phyloP scores from a whole-genome alignment of 306 rosid species.

The barrel medic (Medicago truncatula) region MtrunA17r5.0-ANR NC_053045.1:37525001-37525500 shows the following conservation, averaged over 20 bases:
- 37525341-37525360: neutral
- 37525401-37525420: neutral
- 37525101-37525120: slow-evolving; percentile 56
- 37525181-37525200: neutral
- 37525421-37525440: too few species aligned
- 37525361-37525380: slow-evolving; percentile 10
- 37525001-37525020: neutral
- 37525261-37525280: slow-evolving; percentile 13
- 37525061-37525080: slow-evolving; percentile 68
- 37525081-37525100: slow-evolving; percentile 57
- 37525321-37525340: slow-evolving; percentile 14
- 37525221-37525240: neutral
- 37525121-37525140: slow-evolving; percentile 59
- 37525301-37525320: neutral
- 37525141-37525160: slow-evolving; percentile 30
- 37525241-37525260: neutral
- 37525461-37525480: neutral
- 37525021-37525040: slow-evolving; percentile 29
- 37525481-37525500: too few species aligned
- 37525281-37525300: slow-evolving; percentile 9
- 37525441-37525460: neutral
- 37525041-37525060: slow-evolving; percentile 62
- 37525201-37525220: neutral
- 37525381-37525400: neutral
- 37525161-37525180: too few species aligned